Evolutionary conservation across 2,329 filamentous ascomycete genomes (phyloP), one percentile per base, ranked within the genome.

Genomic region (Davidsoniella virescens): DNA sequence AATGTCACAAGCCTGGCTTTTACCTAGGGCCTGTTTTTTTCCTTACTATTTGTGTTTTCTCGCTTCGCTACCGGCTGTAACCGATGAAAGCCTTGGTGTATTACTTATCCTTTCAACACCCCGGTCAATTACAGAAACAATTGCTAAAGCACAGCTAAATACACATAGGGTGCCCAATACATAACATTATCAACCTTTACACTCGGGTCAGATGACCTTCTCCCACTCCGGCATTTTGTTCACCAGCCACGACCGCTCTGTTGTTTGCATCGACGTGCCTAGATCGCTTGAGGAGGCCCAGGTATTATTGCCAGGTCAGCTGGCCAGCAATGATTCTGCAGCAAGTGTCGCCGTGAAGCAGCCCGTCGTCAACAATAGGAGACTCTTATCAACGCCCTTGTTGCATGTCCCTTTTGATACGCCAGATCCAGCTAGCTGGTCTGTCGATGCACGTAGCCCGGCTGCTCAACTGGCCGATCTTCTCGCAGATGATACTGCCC

Each of bases 261-360:
- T 80, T 49, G 67, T 76, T 18, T 61, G 87, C 23, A 62, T 87
- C 47, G 84, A 88, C 58, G 74, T 87, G 43, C 82, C 84, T 20
- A 67, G 69, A 16, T 84, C 84, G 1, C 73, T 87, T 38, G 78
- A 83, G 56, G 69, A 76, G 53, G 76, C 75, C 16, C 84, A 87
- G 63, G 69, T 70, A 33, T 64, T 65, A 10, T 8, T 26, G 42
- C 60, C 64, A 5, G 63, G 62, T 26, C 57, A 66, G 33, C 53
- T 57, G 18, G 61, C 64, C 29, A 33, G 29, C 8, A 33, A 33
- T 33, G 9, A 12, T 33, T 9, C 29, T 8, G 29, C 29, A 33
- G 29, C 29, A 9, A 33, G 29, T 33, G 12, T 33, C 12, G 29
- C 8, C 10, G 29, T 33, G 12, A 33, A 33, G 9, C 8, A 9